Evolutionary conservation across 163 green algal species (phyloP).

Genomic region (Trebouxiophyceae sp.): DNA sequence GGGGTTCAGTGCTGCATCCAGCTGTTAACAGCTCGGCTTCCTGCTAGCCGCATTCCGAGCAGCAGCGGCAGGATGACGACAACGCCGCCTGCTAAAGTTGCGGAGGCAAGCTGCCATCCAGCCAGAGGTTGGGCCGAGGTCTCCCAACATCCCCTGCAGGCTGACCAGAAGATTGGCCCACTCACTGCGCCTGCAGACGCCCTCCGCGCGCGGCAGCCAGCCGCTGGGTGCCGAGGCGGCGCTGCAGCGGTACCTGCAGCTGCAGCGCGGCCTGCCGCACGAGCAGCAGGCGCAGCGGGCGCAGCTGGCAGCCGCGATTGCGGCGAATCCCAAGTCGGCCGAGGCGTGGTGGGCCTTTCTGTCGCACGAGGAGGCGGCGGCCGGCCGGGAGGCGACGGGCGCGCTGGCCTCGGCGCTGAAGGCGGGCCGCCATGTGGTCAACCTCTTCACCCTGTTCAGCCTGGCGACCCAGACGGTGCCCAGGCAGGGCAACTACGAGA

Average conservation of each 20-base stretch:
- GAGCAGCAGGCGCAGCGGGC: conserved; percentile 5
- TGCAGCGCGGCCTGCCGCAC: neutral
- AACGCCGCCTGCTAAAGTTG: no score
- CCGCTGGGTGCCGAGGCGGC: conserved; percentile 1
- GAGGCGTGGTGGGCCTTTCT: conserved; percentile 49
- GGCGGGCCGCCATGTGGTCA: neutral
- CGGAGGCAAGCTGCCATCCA: no score
- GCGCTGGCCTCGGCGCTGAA: no score
- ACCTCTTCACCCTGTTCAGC: conserved; percentile 29
- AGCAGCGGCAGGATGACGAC: no score
- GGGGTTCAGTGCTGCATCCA: no score
- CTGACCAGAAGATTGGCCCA: no score
- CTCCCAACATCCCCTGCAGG: no score
- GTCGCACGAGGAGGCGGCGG: conserved; percentile 33
- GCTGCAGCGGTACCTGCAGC: conserved; percentile 11
- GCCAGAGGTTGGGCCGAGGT: no score
- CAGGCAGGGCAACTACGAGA: conserved; percentile 35
- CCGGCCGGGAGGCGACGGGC: conserved; percentile 2
- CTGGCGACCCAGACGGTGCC: conserved; percentile 65
- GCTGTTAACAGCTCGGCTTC: no score
- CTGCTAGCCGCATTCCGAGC: no score
- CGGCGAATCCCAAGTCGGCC: conserved; percentile 11
- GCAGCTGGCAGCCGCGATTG: conserved; percentile 17
- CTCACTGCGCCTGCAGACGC: no score
- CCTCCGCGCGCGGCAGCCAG: neutral